A percentile compares a stretch with the other conserved stretches of the same genome.
phyloP scores from a whole-genome alignment of 176 grass and related monocot genomes.

The Pontederia crassipes region DNA sequence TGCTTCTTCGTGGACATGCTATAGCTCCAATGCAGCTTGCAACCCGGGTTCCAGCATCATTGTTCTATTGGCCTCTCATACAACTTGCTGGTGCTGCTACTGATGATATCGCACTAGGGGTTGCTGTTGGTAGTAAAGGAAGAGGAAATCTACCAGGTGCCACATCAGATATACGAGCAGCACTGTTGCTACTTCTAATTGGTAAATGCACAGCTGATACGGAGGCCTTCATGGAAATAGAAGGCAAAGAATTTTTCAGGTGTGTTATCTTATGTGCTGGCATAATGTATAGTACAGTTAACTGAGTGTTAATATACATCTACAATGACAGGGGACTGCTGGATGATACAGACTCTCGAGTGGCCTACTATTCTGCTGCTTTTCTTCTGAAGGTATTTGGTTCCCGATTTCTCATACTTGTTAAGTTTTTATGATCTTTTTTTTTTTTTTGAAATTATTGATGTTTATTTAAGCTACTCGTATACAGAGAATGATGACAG shows the following conservation, averaged over 20 bases:
- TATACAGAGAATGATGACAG: constrained; percentile 92
- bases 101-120: constrained; percentile 94
- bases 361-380: constrained; percentile 97
- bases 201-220: constrained; percentile 96
- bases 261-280: constrained; percentile 18
- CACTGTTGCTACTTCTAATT: constrained; percentile 84
- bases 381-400: constrained; percentile 87
- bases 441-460: too few relatives aligned
- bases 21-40: constrained; percentile 90
- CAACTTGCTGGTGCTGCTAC: constrained; percentile 93
- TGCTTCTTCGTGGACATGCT: constrained; percentile 74
- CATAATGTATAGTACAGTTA: too few relatives aligned
- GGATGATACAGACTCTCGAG: constrained; percentile 91
- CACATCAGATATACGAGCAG: constrained; percentile 93
- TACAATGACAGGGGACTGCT: constrained; percentile 58
- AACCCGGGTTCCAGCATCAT: constrained; percentile 75
- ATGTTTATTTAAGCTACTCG: neutral
- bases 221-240: constrained; percentile 81
- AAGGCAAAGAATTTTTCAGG: constrained; percentile 98
- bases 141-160: constrained; percentile 94
- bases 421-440: too few relatives aligned
- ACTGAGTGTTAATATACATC: too few relatives aligned
- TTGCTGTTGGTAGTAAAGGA: constrained; percentile 94
- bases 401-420: neutral
- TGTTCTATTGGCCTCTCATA: constrained; percentile 94